Evolutionary conservation across 805 yeast species (phyloP).

Genomic region (Yarrowia alimentaria): DNA sequence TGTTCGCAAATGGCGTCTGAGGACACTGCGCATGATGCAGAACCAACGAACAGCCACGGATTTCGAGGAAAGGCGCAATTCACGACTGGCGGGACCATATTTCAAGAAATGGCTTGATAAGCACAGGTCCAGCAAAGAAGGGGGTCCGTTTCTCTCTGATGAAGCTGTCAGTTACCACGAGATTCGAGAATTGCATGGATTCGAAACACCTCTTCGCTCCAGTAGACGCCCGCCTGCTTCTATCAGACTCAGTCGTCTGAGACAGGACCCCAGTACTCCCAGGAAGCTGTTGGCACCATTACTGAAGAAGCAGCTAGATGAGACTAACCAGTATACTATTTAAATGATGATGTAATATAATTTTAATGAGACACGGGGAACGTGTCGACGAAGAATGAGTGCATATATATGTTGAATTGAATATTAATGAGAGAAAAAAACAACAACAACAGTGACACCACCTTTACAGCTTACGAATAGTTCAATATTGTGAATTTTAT

Average conservation of each 20-base stretch:
- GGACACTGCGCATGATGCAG: slow-evolving; percentile 16
- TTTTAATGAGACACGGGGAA: too few relatives aligned
- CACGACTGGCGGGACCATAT: slow-evolving; percentile 12
- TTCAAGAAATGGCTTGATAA: slow-evolving; percentile 17
- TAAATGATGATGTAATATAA: slow-evolving; percentile 6
- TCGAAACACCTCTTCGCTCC: slow-evolving; percentile 9
- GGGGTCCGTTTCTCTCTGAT: slow-evolving; percentile 8
- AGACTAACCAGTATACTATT: slow-evolving; percentile 14
- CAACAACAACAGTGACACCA: too few relatives aligned
- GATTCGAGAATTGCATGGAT: slow-evolving; percentile 19
- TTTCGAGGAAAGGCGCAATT: slow-evolving; percentile 13
- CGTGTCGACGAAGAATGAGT: too few relatives aligned
- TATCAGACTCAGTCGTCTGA: slow-evolving; percentile 9
- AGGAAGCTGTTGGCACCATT: slow-evolving; percentile 11
- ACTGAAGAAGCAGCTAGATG: slow-evolving; percentile 12
- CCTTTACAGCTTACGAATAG: too few relatives aligned
- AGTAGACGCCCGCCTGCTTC: slow-evolving; percentile 13
- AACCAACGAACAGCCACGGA: slow-evolving; percentile 14
- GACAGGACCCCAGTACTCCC: slow-evolving; percentile 25
- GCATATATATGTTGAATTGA: too few relatives aligned
- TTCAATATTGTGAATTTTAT: slow-evolving; percentile 5
- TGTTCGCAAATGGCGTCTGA: slow-evolving; percentile 10
- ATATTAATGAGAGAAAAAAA: too few relatives aligned
- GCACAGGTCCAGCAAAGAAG: background rate
- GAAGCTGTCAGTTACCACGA: slow-evolving; percentile 18